These are phyloP conservation scores for Oryza glaberrima DNA, from an alignment of 176 grass and related monocot genomes.

Conservation along the genomic window DNA sequence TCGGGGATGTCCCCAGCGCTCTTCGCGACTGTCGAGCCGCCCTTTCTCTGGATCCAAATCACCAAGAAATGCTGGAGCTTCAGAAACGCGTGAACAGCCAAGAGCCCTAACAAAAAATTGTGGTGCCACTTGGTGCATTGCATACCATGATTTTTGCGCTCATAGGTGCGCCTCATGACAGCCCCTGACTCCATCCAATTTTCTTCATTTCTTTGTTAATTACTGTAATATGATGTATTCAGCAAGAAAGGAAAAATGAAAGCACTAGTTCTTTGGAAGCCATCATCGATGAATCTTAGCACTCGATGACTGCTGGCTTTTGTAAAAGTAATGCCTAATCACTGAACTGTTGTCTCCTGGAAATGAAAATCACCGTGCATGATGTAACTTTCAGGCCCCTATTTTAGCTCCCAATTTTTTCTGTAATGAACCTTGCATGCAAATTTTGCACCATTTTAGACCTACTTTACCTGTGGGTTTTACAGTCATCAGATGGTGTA, in stretches of 20 bases:
- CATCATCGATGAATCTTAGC: conserved; percentile 26
- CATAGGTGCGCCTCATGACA: conserved; percentile 36
- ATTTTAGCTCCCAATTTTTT: not conserved
- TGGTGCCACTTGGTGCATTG: conserved; percentile 35
- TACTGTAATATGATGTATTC: conserved; percentile 36
- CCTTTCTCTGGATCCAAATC: conserved; percentile 83
- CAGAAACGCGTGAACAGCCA: conserved; percentile 87
- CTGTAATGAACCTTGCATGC: conserved; percentile 14
- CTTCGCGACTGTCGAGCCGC: conserved; percentile 82
- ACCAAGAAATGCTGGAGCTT: conserved; percentile 95
- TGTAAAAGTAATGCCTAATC: conserved; percentile 47
- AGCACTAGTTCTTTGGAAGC: conserved; percentile 10
- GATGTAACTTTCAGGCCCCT: conserved; percentile 25
- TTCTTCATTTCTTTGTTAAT: conserved; percentile 34
- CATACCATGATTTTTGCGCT: conserved; percentile 31
- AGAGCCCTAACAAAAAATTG: conserved; percentile 55
- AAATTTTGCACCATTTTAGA: not conserved
- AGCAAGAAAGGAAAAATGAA: conserved; percentile 21
- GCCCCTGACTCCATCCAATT: conserved; percentile 47
- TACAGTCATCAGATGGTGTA: not conserved
- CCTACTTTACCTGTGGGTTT: not conserved
- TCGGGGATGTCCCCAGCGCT: conserved; percentile 64
- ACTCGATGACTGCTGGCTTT: conserved; percentile 21
- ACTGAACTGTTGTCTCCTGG: conserved; percentile 8
- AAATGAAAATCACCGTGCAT: conserved; percentile 20